Evolutionary conservation across 2,329 filamentous ascomycete species (phyloP), one percentile per base, ranked within the genome.

Genomic region (Hypoxylon sp.): DNA sequence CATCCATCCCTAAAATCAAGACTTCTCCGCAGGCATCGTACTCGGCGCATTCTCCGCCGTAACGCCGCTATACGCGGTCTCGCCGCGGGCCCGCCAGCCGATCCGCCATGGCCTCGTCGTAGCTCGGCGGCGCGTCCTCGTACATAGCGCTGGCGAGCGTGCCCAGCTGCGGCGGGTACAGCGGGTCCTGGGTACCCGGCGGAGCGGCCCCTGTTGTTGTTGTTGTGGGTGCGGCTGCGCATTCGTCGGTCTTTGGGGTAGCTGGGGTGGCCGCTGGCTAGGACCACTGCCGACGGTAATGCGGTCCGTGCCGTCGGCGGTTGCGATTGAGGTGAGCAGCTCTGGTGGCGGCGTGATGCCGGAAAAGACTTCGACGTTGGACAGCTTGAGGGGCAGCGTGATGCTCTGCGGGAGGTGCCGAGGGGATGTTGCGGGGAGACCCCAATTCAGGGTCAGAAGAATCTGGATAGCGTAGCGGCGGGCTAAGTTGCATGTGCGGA

Each of bases 61-160:
- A 24, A 89, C 85, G 1, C 88, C 88, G 67, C 86, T 89, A 77
- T 92, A 94, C 13, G 88, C 89, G 29, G 89, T 74, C 94, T 85
- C 26, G 91, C 77, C 44, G 80, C 77, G 1, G 93, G 92, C 37
- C 91, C 0, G 83, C 80, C 69, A 96, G 81, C 65, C 90, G 88
- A 71, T 93, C 91, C 5, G 94, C 94, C 81, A 98, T 91, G 11
- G 94, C 94, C 80, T 98, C 94, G 80, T 97, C 94, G 77, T 98
- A 98, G 75, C 93, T 97, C 6, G 94, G 94, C 17, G 95, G 94
- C n/a, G 94, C 93, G 62, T 96, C 94, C 33, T 93, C 91, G 71
- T 87, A 84, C 0, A 78, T 76, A 17, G 83, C 79, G 1, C 78
- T 84, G 2, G 80, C 82, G 10, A 77, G 74, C 8, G 80, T 78